Percentiles rank a stretch among this genome's conserved stretches.
phyloP scores from a whole-genome alignment of 208 protist genomes.

The Vickermania spadyakhi region DNA sequence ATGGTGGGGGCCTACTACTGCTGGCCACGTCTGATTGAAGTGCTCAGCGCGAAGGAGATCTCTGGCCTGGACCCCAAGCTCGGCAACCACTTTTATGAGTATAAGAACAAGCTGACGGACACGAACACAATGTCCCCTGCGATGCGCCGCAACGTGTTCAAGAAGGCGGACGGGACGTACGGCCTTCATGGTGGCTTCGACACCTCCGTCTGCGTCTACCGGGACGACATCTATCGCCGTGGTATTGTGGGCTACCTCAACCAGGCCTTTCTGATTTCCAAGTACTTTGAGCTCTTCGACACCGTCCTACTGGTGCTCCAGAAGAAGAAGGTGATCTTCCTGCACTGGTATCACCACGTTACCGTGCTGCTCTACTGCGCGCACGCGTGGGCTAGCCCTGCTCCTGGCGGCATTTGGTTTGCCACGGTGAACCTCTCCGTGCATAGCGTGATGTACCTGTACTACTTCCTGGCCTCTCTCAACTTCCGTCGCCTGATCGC shows the following conservation, averaged over 20 bases:
- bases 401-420: slow-evolving; percentile 45
- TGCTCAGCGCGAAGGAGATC: slow-evolving; percentile 21
- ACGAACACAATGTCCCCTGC: neutral
- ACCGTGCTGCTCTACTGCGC: slow-evolving; percentile 87
- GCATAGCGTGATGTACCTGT: slow-evolving; percentile 95
- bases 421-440: slow-evolving; percentile 92
- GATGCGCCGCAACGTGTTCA: neutral
- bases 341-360: slow-evolving; percentile 94
- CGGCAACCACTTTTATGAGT: neutral
- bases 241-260: slow-evolving; percentile 28
- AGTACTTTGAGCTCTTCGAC: slow-evolving; percentile 83
- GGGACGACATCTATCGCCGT: slow-evolving; percentile 28
- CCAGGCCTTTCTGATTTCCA: slow-evolving; percentile 65
- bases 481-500: slow-evolving; percentile 60
- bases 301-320: slow-evolving; percentile 78
- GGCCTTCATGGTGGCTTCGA: slow-evolving; percentile 31
- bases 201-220: slow-evolving; percentile 37
- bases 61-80: slow-evolving; percentile 15
- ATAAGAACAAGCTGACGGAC: slow-evolving; percentile 11
- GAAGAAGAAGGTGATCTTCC: slow-evolving; percentile 81
- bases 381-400: slow-evolving; percentile 57
- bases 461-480: slow-evolving; percentile 80
- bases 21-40: slow-evolving; percentile 36
- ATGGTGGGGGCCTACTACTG: slow-evolving; percentile 36
- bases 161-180: neutral